A percentile compares a stretch with the other conserved stretches of the same genome.
Conservation (phyloP, 331 rosid species). For the Quercus tomentella region DNA sequence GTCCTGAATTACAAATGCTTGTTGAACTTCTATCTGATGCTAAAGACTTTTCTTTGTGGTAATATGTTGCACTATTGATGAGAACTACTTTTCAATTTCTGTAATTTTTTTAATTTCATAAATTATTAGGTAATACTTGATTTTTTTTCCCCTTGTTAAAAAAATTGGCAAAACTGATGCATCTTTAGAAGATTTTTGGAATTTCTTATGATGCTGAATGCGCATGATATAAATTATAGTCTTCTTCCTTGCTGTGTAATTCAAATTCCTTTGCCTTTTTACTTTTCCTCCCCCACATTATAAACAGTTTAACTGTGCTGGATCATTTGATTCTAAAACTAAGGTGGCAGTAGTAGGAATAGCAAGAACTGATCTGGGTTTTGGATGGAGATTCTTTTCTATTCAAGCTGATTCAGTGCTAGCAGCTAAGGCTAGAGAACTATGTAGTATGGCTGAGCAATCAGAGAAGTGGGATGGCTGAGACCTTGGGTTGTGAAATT, state of each 20-base stretch:
- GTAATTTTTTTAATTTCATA: neutral
- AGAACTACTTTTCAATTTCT: neutral
- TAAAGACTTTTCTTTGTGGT: constrained; percentile 58
- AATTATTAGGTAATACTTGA: neutral
- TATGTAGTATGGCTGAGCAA: too few relatives aligned
- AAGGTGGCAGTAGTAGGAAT: neutral
- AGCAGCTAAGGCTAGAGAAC: neutral
- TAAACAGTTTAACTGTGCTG: neutral
- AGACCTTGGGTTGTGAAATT: neutral
- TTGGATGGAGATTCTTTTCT: neutral
- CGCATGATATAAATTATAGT: neutral
- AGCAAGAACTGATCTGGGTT: neutral
- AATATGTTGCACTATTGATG: constrained; percentile 23
- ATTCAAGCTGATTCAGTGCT: neutral
- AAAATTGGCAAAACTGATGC: neutral
- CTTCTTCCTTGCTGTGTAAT: neutral
- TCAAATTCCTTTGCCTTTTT: neutral
- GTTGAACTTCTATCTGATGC: constrained; percentile 45
- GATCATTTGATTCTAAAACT: neutral
- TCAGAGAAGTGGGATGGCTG: neutral
- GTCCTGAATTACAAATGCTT: constrained; percentile 50
- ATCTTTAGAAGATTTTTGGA: neutral
- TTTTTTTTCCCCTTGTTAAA: neutral
- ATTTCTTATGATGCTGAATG: neutral
- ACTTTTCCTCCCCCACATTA: neutral